phyloP scores from a whole-genome alignment of 2,329 filamentous ascomycete species.

The Ceratocystis harringtonii region DNA sequence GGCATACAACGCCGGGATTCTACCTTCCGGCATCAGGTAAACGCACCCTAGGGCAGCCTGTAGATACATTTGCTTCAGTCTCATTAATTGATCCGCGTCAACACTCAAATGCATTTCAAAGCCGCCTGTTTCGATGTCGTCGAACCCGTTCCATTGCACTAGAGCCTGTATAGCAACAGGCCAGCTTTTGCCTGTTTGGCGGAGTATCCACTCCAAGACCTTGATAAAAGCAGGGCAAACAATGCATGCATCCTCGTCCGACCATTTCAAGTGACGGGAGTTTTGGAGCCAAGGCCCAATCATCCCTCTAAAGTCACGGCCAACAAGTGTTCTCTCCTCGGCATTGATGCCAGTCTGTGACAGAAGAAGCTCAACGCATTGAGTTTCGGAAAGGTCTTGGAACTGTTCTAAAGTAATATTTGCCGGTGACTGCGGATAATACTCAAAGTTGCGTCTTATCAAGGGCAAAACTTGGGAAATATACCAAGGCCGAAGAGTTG shows the following conservation, averaged over 20 bases:
- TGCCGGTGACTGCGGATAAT: conserved; percentile 40
- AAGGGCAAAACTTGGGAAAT: conserved; percentile 55
- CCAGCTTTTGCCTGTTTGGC: conserved; percentile 46
- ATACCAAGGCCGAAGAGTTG: conserved; percentile 51
- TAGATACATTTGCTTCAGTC: conserved; percentile 49
- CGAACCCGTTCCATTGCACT: conserved; percentile 58
- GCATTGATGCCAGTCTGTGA: conserved; percentile 35
- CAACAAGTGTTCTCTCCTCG: conserved; percentile 31
- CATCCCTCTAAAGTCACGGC: conserved; percentile 51
- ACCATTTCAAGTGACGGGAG: conserved; percentile 13
- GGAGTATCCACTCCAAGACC: conserved; percentile 51
- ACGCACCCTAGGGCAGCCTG: conserved; percentile 52
- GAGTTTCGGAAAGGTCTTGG: conserved; percentile 41
- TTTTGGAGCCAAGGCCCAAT: conserved; percentile 58
- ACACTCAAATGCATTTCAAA: conserved; percentile 39
- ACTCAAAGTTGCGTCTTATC: conserved; percentile 53
- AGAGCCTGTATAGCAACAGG: conserved; percentile 46
- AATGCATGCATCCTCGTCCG: conserved; percentile 21
- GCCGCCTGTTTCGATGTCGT: conserved; percentile 52
- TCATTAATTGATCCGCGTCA: conserved; percentile 42
- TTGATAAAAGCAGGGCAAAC: conserved; percentile 51
- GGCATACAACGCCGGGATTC: conserved; percentile 36
- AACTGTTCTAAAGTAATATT: conserved; percentile 46
- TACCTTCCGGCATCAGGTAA: conserved; percentile 49
- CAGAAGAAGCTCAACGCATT: conserved; percentile 47